Evolutionary conservation across 1,284 basidiomycete species (phyloP), one percentile per base, ranked within the genome.

Genomic region (Ganoderma meredithae): DNA sequence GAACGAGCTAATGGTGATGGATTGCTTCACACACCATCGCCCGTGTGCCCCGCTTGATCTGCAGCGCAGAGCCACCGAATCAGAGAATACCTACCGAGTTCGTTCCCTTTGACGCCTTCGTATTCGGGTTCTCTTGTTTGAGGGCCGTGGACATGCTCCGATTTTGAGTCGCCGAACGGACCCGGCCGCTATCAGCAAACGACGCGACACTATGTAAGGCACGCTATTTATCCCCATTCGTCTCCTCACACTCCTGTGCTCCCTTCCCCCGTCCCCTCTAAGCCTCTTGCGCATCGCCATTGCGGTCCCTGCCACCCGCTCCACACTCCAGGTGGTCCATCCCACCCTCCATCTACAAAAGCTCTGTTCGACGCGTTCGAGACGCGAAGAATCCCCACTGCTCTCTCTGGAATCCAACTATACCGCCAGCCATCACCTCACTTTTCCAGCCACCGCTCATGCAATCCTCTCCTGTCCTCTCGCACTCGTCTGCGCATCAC

Each of bases 101-200:
- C 43, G 33, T 60, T 17, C 39, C 31, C 49, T 33, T 66, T 49
- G 49, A 49, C 65, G 65, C 65, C 25, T 40, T 62, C 15, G 41
- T 62, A 25, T 39, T 59, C 41, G 60, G 60, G 15, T 55, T 60
- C 33, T 41, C 33, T 44, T 44, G 25, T 43, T 60, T 27, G 15
- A 55, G 53, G 53, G 15, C 33, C 31, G 31, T 36, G 12, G 58
- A 60, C 58, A 27, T 60, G 58, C 39, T 60, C 58, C 58, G 58
- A 60, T n/a, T 40, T 60, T 60, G 36, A 66, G 65, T 49, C 65
- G 65, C 65, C 65, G 65, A 56, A 66, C 55, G 58, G 65, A 58
- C 55, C 43, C 53, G 47, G 47, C 47, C 47, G 65, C 31, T 22
- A 62, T 58, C 43, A 55, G 39, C 53, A 55, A 31, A 33, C 53